Evolutionary conservation across 192 early-diverging fungal species (phyloP).

Genomic region (Mortierella claussenii): DNA sequence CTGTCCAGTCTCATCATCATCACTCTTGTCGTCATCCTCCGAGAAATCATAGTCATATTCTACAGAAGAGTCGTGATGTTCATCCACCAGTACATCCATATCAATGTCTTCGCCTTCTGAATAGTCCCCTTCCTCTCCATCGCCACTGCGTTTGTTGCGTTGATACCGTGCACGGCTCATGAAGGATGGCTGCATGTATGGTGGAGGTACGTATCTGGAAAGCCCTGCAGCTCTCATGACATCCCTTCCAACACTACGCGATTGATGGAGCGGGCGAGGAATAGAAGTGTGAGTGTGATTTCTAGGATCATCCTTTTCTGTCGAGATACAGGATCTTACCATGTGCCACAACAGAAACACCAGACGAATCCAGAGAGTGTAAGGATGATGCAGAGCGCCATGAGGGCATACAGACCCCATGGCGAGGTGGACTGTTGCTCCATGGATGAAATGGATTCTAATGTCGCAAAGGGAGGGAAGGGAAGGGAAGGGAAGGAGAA

Average conservation of each 20-base stretch:
- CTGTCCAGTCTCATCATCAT: slow-evolving; percentile 20
- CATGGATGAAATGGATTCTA: not conserved
- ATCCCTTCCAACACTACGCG: slow-evolving; percentile 38
- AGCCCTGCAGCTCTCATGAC: slow-evolving; percentile 45
- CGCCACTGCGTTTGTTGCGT: slow-evolving; percentile 29
- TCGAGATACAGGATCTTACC: slow-evolving; percentile 16
- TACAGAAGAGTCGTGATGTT: slow-evolving; percentile 48
- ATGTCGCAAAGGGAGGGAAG: not conserved
- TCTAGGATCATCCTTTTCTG: no score
- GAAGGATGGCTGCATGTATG: slow-evolving; percentile 50
- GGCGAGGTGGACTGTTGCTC: slow-evolving; percentile 15
- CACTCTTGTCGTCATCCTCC: slow-evolving; percentile 37
- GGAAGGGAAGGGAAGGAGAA: no score
- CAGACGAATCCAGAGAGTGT: slow-evolving; percentile 40
- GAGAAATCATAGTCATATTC: slow-evolving; percentile 53
- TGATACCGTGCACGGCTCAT: slow-evolving; percentile 33
- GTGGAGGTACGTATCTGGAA: slow-evolving; percentile 37
- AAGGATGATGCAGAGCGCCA: slow-evolving; percentile 30
- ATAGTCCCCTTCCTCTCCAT: slow-evolving; percentile 46
- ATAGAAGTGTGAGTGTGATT: no score
- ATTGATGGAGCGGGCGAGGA: not conserved
- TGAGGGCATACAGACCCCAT: slow-evolving; percentile 40
- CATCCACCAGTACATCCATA: slow-evolving; percentile 48
- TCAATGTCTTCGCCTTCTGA: slow-evolving; percentile 39
- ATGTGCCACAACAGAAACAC: slow-evolving; percentile 54